A percentile compares a stretch with the other conserved stretches of the same genome.
Evolutionary conservation across 768 basidiomycete genomes (phyloP).

Genomic region (Tylopilus subfusipes): DNA sequence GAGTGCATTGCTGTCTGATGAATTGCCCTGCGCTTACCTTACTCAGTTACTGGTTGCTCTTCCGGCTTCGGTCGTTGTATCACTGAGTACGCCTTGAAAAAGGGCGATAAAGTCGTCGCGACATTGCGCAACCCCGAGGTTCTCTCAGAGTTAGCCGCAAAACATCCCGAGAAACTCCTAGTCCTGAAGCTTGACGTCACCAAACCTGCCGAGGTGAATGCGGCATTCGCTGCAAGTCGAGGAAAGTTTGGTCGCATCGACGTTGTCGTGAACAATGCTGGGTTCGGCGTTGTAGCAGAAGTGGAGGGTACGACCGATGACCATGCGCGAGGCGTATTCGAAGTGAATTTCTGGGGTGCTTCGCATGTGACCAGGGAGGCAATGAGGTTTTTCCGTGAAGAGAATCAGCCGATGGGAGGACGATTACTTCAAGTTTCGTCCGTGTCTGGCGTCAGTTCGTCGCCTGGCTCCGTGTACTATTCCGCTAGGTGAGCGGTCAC

Average conservation of each 20-base stretch:
- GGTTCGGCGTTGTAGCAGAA: not conserved
- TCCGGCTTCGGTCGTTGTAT: constrained; percentile 39
- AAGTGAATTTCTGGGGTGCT: constrained; percentile 46
- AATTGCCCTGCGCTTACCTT: not conserved
- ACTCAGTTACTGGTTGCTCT: constrained; percentile 39
- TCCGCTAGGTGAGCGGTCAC: constrained; percentile 16
- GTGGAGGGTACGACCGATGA: constrained; percentile 34
- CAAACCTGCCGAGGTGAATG: not conserved
- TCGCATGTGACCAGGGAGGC: constrained; percentile 38
- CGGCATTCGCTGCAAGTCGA: not conserved
- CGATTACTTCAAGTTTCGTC: constrained; percentile 33
- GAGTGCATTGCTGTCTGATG: not conserved
- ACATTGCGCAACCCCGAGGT: constrained; percentile 39
- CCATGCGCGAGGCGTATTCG: constrained; percentile 35
- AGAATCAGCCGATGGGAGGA: constrained; percentile 35
- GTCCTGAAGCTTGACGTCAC: constrained; percentile 41
- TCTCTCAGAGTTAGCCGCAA: constrained; percentile 24
- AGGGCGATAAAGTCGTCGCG: constrained; percentile 40
- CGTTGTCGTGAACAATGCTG: constrained; percentile 6
- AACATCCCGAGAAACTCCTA: constrained; percentile 33
- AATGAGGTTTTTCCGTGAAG: constrained; percentile 21
- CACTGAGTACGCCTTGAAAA: constrained; percentile 29
- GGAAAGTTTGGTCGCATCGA: constrained; percentile 28
- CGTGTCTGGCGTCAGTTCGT: constrained; percentile 22
- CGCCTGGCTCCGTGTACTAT: constrained; percentile 12